A percentile compares a stretch with the other conserved stretches of the same genome.
Evolutionary conservation across 2,329 filamentous ascomycete genomes (phyloP).

Genomic region (Fusarium miscanthi): DNA sequence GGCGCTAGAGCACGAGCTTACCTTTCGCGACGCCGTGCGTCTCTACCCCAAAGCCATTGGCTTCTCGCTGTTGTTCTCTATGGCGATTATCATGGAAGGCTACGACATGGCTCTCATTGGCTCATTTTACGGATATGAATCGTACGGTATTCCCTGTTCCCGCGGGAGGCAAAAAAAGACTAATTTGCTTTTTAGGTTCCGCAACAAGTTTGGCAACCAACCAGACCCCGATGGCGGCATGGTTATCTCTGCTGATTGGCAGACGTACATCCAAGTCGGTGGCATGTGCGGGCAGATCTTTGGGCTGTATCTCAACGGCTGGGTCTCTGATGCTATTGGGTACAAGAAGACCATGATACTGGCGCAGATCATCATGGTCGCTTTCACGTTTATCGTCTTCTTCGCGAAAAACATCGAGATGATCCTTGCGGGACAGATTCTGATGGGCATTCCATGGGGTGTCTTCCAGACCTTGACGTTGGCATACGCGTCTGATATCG

Average conservation of each 20-base stretch:
- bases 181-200: constrained; percentile 47
- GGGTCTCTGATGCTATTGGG: constrained; percentile 69
- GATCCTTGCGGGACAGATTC: constrained; percentile 66
- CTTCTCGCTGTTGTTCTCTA: constrained; percentile 57
- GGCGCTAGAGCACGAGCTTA: constrained; percentile 53
- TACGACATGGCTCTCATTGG: constrained; percentile 56
- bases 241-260: constrained; percentile 42
- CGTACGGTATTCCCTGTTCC: constrained; percentile 13
- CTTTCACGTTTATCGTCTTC: constrained; percentile 70
- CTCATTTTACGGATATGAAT: constrained; percentile 55
- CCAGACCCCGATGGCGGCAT: constrained; percentile 27
- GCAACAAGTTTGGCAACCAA: constrained; percentile 60
- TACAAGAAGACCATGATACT: constrained; percentile 69
- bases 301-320: constrained; percentile 70
- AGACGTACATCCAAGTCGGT: constrained; percentile 53
- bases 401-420: constrained; percentile 65
- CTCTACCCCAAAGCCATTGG: constrained; percentile 56
- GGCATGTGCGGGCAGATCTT: constrained; percentile 69
- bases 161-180: rapidly evolving
- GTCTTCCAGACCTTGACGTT: constrained; percentile 65
- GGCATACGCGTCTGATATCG: constrained; percentile 75
- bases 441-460: constrained; percentile 67
- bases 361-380: constrained; percentile 60
- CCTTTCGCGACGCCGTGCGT: constrained; percentile 50
- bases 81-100: constrained; percentile 55